phyloP scores from a whole-genome alignment of 2,329 filamentous ascomycete species.

The Epichloe gansuensis region DNA sequence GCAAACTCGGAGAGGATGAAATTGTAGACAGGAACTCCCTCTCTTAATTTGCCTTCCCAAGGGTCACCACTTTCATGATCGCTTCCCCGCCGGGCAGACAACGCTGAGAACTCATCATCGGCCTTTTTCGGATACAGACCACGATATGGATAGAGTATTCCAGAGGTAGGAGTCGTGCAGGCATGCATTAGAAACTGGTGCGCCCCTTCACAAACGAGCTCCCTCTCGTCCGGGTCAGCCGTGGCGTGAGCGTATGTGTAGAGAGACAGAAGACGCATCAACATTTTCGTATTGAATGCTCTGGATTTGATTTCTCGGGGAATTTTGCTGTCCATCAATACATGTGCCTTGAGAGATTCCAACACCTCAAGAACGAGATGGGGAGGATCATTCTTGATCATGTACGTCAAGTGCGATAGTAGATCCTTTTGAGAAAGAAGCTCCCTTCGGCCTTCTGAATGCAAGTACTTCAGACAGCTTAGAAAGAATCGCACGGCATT shows the following conservation, averaged over 20 bases:
- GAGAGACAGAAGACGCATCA: slow-evolving; percentile 59
- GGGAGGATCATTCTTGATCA: slow-evolving; percentile 65
- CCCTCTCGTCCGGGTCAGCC: slow-evolving; percentile 26
- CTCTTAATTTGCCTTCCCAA: slow-evolving; percentile 54
- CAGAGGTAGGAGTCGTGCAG: slow-evolving; percentile 61
- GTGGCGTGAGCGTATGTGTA: slow-evolving; percentile 46
- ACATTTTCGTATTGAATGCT: slow-evolving; percentile 60
- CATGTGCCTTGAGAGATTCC: slow-evolving; percentile 51
- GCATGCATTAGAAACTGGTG: slow-evolving; percentile 64
- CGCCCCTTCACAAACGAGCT: slow-evolving; percentile 50
- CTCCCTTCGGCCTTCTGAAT: slow-evolving; percentile 65
- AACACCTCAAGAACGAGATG: slow-evolving; percentile 65
- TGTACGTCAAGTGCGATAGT: slow-evolving; percentile 67
- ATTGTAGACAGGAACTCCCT: slow-evolving; percentile 65
- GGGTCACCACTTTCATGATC: slow-evolving; percentile 44
- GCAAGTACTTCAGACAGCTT: slow-evolving; percentile 65
- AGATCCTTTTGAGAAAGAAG: slow-evolving; percentile 70
- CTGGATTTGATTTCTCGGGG: slow-evolving; percentile 61
- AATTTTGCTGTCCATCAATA: slow-evolving; percentile 65
- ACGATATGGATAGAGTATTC: slow-evolving; percentile 60
- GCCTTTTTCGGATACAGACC: slow-evolving; percentile 76
- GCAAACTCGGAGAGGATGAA: slow-evolving; percentile 66
- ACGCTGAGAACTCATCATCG: slow-evolving; percentile 29
- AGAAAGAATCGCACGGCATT: slow-evolving; percentile 74
- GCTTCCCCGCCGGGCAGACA: slow-evolving; percentile 17